A percentile compares a stretch with the other conserved stretches of the same genome.
phyloP scores from a whole-genome alignment of 768 basidiomycete genomes.

The Suillus sp. region DNA sequence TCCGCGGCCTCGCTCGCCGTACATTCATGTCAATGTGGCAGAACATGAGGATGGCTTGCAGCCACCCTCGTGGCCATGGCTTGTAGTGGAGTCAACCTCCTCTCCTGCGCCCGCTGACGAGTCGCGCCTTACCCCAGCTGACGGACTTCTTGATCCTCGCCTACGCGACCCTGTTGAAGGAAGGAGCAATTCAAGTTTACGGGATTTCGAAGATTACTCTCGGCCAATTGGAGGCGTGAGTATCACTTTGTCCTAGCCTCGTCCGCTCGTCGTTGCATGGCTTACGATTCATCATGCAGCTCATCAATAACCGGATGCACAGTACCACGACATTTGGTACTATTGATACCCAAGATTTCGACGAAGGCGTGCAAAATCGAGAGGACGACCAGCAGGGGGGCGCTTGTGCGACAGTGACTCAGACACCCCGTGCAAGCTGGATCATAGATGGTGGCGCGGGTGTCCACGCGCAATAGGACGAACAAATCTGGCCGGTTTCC shows the following conservation, averaged over 20 bases:
- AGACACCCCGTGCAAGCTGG: slow-evolving; percentile 17
- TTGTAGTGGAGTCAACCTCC: slow-evolving; percentile 1
- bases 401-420: slow-evolving; percentile 15
- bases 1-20: slow-evolving; percentile 25
- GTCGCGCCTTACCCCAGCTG: slow-evolving; percentile 18
- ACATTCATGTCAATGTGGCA: slow-evolving; percentile 11
- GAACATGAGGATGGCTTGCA: slow-evolving; percentile 2
- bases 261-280: not conserved
- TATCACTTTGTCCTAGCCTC: not conserved
- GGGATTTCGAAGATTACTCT: slow-evolving; percentile 37
- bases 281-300: slow-evolving; percentile 13
- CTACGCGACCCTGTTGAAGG: slow-evolving; percentile 23
- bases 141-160: slow-evolving; percentile 35
- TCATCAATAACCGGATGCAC: slow-evolving; percentile 32
- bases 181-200: slow-evolving; percentile 28
- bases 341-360: slow-evolving; percentile 23
- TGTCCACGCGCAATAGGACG: not conserved
- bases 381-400: slow-evolving; percentile 11
- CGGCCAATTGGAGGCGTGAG: slow-evolving; percentile 36
- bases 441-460: slow-evolving; percentile 7
- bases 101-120: slow-evolving; percentile 33
- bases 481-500: not conserved
- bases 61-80: slow-evolving; percentile 11
- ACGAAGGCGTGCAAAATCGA: slow-evolving; percentile 2
- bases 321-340: slow-evolving; percentile 39